Base-by-base conservation (phyloP, 768 basidiomycete genomes). In the Serendipita sp. region DNA sequence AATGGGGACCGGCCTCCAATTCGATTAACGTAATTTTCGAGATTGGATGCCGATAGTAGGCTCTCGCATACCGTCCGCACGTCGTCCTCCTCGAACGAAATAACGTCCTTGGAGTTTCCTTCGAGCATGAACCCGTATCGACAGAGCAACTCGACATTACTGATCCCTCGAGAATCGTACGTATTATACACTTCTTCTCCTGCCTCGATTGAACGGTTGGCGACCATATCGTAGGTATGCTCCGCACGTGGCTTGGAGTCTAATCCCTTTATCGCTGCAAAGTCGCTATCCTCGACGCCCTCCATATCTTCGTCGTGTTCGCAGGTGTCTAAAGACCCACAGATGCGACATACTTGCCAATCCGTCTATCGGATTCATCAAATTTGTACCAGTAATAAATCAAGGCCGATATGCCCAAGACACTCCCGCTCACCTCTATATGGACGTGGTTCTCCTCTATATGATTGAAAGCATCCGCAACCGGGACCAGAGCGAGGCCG, bases 381-480 rank as follows among this genome's bases (percentile, higher is more conserved):
- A 27, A 40, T 64, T 34, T 44, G 52, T n/a, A 13, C 27, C 53
- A 58, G 43, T 16, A 33, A 4, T 13, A 3, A 37, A 62, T 44
- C 33, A 60, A 44, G 5, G 58, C 23, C 1, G 23, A 23, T 23
- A 23, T 23, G 23, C 23, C 23, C 13, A 43, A 15, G 15, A 37
- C 15, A 11, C 11, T 44, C 10, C 44, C 16, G 36, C 74, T 58
- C 70, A 88, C 87, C 81, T 89, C 82, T 63, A 89, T 75, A 70
- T 88, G 86, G 64, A 88, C 79, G 68, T 84, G 82, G 69, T 88
- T 82, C 48, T 83, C 81, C 52, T 81, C 76, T 2, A 76, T 70
- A 67, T 90, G 88, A 72, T 90, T 88, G 73, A 90, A 89, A 87
- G 80, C 80, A 74, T 93, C 91, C 36, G 88, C 88, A 67, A 91